Evolutionary conservation across 164 flowering plant genomes (phyloP).

Genomic region (Kingdonia uniflora): DNA sequence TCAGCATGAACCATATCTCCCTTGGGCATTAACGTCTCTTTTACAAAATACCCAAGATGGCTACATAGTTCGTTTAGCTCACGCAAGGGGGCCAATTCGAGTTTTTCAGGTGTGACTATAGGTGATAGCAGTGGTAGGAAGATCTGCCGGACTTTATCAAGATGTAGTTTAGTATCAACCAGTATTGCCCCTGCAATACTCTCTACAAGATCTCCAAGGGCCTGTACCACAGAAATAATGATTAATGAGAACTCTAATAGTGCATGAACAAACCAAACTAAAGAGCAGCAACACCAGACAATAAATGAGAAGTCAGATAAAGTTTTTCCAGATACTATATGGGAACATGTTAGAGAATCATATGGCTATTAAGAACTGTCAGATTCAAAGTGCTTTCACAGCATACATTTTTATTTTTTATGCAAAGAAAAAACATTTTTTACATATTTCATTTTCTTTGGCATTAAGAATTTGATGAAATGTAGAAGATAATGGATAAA

Average conservation of each 20-base stretch:
- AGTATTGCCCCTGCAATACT: slow-evolving; percentile 88
- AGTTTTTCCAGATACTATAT: too few relatives aligned
- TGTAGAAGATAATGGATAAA: too few relatives aligned
- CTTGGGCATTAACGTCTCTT: slow-evolving; percentile 26
- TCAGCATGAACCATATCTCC: slow-evolving; percentile 46
- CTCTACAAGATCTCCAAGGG: slow-evolving; percentile 88
- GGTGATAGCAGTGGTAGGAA: slow-evolving; percentile 73
- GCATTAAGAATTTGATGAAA: too few relatives aligned
- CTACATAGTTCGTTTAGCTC: slow-evolving; percentile 65
- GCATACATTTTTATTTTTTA: too few relatives aligned
- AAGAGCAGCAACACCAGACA: not conserved
- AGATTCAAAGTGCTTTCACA: too few relatives aligned
- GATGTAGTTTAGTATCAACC: slow-evolving; percentile 53
- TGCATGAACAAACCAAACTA: not conserved
- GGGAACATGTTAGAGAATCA: too few relatives aligned
- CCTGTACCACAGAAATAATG: slow-evolving; percentile 29
- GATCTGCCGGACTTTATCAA: slow-evolving; percentile 74
- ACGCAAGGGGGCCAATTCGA: slow-evolving; percentile 64
- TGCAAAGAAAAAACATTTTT: too few relatives aligned
- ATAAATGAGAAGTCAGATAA: not conserved
- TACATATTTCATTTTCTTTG: too few relatives aligned
- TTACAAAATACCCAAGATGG: slow-evolving; percentile 59
- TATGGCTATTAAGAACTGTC: too few relatives aligned
- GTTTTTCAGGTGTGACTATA: slow-evolving; percentile 81
- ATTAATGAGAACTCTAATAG: not conserved